These are phyloP conservation scores for Thermothelomyces thermophilus DNA, from an alignment of 2,329 filamentous ascomycete genomes.

Conservation along the genomic window DNA sequence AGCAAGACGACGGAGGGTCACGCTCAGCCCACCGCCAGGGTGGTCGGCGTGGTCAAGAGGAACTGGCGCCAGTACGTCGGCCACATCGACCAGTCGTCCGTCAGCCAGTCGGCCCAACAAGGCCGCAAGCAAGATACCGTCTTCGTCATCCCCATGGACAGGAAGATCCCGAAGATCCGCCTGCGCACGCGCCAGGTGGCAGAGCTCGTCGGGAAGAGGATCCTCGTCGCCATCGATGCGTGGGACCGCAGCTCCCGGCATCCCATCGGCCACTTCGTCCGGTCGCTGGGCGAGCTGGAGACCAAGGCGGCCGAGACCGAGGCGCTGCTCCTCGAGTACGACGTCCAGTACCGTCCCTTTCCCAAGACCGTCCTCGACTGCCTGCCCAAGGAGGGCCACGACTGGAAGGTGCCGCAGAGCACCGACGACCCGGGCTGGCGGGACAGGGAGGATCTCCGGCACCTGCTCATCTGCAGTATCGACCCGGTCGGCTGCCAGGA, in stretches of 20 bases:
- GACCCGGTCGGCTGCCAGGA: slow-evolving; percentile 94
- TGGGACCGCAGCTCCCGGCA: slow-evolving; percentile 94
- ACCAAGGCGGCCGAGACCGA: slow-evolving; percentile 98
- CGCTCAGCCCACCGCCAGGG: slow-evolving; percentile 82
- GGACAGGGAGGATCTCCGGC: slow-evolving; percentile 74
- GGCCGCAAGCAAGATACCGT: slow-evolving; percentile 85
- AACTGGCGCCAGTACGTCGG: slow-evolving; percentile 99
- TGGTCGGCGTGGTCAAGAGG: slow-evolving; percentile 87
- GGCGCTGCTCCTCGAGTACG: slow-evolving; percentile 86
- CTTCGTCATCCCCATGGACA: slow-evolving; percentile 96
- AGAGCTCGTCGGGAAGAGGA: slow-evolving; percentile 82
- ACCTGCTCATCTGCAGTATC: slow-evolving; percentile 90
- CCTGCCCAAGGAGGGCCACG: slow-evolving; percentile 81
- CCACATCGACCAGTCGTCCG: slow-evolving; percentile 82
- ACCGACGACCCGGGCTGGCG: slow-evolving; percentile 80
- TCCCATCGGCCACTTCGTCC: slow-evolving; percentile 87
- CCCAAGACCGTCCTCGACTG: slow-evolving; percentile 94
- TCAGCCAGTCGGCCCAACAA: slow-evolving; percentile 64
- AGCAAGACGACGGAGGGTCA: slow-evolving; percentile 67
- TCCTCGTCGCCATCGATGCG: slow-evolving; percentile 87
- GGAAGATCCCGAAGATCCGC: slow-evolving; percentile 91
- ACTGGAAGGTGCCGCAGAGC: slow-evolving; percentile 83
- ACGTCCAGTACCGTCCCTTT: slow-evolving; percentile 96
- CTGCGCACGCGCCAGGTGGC: slow-evolving; percentile 85
- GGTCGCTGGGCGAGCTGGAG: slow-evolving; percentile 86